Evolutionary conservation across 2,329 filamentous ascomycete genomes (phyloP), one percentile per base, ranked within the genome.

Genomic region (Lachnellula suecica): DNA sequence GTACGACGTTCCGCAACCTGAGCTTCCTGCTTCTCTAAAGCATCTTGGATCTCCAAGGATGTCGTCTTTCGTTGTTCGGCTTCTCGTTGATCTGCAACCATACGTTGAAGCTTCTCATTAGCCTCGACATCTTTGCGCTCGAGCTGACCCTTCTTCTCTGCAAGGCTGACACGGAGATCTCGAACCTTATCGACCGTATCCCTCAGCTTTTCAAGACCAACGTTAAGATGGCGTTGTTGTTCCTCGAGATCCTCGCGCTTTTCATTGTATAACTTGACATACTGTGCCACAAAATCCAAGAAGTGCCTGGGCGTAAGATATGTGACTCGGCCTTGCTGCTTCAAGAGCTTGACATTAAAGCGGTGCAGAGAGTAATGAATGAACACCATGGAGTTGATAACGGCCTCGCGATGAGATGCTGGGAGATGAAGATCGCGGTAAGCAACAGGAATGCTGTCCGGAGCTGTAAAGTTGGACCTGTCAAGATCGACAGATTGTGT

Each of bases 211-310:
- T 99, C 94, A 2, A 99, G 82, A 79, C 94, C 95, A 51, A 97
- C 92, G 65, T 99, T 99, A 57, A 99, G 79, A 80, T 99, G 94
- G 25, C 94, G 88, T 69, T 99, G 94, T 71, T 99, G 94, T 69
- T 99, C 94, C 71, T 99, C 94, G 1, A 99, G 82, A 67, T 99
- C 94, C 70, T 97, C 94, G 10, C 95, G 89, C 77, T 99, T 99
- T 72, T 99, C 94, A 58, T 92, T 96, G 74, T 97, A 97, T 6
- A 99, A 79, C 71, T 89, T 94, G 71, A 97, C 92, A 68, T 97
- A 99, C 68, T 99, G 94, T 35, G 91, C 90, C 53, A 99, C 93
- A 65, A 99, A 99, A 70, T 99, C 95, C 47, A 99, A 77, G 77
- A 96, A 99, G 71, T 99, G 94, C 42, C 94, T 87, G 42, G 94